phyloP scores from a whole-genome alignment of 805 yeast species.

The Ogataea henricii region DNA sequence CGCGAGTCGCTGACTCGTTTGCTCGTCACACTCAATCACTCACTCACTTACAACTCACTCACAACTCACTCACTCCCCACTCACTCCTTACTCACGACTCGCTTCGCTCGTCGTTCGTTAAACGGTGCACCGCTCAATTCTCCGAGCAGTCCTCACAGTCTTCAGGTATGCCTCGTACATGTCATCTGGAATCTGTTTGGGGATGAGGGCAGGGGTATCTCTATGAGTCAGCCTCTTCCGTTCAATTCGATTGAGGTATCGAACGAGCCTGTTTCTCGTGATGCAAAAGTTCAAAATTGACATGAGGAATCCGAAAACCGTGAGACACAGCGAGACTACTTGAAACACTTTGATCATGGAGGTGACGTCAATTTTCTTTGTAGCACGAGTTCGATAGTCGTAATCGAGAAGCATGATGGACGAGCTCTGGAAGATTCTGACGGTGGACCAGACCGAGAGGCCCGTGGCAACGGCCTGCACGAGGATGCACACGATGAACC shows the following conservation, averaged over 20 bases:
- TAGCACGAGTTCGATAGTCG: slow-evolving; percentile 14
- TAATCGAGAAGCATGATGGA: slow-evolving; percentile 14
- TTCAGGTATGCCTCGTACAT: slow-evolving; percentile 25
- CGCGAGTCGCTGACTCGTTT: too few species aligned
- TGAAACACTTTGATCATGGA: slow-evolving; percentile 25
- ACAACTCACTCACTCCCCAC: too few species aligned
- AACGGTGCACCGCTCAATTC: slow-evolving; percentile 5
- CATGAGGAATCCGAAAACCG: slow-evolving; percentile 21
- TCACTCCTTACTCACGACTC: too few species aligned
- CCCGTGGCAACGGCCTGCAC: slow-evolving; percentile 23
- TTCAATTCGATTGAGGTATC: slow-evolving; percentile 30
- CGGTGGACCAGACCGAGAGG: slow-evolving; percentile 27
- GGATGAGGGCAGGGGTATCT: neutral
- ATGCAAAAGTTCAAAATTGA: slow-evolving; percentile 27
- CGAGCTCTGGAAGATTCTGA: slow-evolving; percentile 16
- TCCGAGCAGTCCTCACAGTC: slow-evolving; percentile 13
- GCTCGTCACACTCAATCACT: too few species aligned
- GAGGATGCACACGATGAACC: slow-evolving; percentile 20
- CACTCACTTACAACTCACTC: too few species aligned
- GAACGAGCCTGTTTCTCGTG: slow-evolving; percentile 26
- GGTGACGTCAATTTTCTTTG: slow-evolving; percentile 23
- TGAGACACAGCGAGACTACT: slow-evolving; percentile 25
- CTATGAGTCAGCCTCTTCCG: slow-evolving; percentile 7
- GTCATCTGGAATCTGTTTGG: slow-evolving; percentile 18
- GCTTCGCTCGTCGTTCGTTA: neutral